Base-by-base conservation (phyloP, 2,329 filamentous ascomycete genomes). In the Botrytis tulipae region DNA sequence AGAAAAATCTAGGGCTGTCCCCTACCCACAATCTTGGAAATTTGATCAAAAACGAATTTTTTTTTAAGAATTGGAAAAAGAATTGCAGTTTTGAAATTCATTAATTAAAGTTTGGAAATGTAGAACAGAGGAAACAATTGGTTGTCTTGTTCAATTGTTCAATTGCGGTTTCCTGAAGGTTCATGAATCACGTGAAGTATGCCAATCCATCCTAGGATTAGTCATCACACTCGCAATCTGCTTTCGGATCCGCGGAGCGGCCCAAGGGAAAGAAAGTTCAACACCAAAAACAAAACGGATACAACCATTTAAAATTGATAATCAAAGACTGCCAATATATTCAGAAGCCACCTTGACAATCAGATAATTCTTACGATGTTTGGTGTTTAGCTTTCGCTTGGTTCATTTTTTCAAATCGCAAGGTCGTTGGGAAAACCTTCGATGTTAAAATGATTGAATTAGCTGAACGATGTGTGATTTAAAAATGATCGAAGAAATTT, bases 1-100 rank as follows among this genome's bases (percentile, higher is more conserved):
- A 57, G 51, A n/a, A 57, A 57, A 57, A 57, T 57, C 51, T 57
- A 57, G 51, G 51, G 51, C 51, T 57, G 51, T 57, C 51, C 51
- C 51, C 51, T 57, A 57, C 51, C 51, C 51, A 57, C 51, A 57
- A 57, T 57, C 6, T 57, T 0, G 12, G n/a, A 18, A 57, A 57
- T 57, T 29, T 57, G n/a, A 57, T n/a, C 14, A 18, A 29, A 57
- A 57, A 57, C 12, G 51, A 29, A 57, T 29, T 29, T 29, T 9
- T 14, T 3, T 18, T 57, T 18, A 14, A 57, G 51, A 57, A 57
- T 57, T 57, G n/a, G 7, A 6, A 18, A 29, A 18, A 57, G 25
- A n/a, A 51, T 51, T 6, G 48, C 2, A n/a, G n/a, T n/a, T 51
- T 51, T 7, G 25, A n/a, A 12, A n/a, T 51, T 16, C 25, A n/a